Evolutionary conservation across 2,329 filamentous ascomycete genomes (phyloP).

Genomic region (Cadophora malorum): DNA sequence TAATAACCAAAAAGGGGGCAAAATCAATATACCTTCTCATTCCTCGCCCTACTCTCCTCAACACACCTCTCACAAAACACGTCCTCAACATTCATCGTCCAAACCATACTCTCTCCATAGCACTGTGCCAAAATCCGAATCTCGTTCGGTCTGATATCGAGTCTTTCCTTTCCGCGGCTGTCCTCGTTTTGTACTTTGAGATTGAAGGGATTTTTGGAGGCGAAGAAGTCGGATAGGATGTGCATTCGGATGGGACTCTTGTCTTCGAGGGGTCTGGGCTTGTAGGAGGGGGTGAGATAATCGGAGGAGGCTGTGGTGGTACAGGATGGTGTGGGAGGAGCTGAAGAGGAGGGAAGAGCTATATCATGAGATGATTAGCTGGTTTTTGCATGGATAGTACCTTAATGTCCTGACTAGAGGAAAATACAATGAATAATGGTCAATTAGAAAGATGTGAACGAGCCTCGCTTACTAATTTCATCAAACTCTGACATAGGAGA

Average conservation of each 20-base stretch:
- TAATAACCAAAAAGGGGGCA: background rate
- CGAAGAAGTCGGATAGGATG: background rate
- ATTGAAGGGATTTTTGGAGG: background rate
- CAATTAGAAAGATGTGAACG: background rate
- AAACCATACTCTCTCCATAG: constrained; percentile 3
- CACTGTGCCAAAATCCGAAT: background rate
- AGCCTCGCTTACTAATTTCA: background rate
- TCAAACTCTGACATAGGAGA: background rate
- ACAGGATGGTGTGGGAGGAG: background rate
- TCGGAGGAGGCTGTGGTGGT: background rate
- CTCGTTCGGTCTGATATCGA: background rate
- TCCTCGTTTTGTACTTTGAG: background rate
- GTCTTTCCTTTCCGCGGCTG: background rate
- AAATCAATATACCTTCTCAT: background rate
- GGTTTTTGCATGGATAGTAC: background rate
- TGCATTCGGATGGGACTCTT: background rate
- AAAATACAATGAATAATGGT: background rate
- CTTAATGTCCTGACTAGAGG: background rate
- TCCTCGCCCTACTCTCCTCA: background rate
- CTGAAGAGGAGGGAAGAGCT: background rate
- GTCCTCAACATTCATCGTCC: constrained; percentile 5
- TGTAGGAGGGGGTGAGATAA: background rate
- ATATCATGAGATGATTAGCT: background rate
- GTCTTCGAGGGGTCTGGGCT: background rate
- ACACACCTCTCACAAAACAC: constrained; percentile 3